Conservation (phyloP, 257 asterid species). For the Haberlea rhodopensis region DNA sequence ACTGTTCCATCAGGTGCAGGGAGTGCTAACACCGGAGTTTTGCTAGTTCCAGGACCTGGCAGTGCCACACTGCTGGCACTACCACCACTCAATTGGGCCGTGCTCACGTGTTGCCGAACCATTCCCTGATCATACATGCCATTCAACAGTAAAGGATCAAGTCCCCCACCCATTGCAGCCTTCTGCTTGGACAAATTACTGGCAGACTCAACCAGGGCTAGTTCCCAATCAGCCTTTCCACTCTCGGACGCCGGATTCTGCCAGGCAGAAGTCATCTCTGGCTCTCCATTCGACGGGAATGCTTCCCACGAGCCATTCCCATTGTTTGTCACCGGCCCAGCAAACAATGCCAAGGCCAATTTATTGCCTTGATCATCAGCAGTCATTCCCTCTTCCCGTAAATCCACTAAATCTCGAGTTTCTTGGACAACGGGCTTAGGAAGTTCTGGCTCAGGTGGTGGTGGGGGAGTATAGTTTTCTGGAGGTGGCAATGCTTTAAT, state of each 20-base stretch:
- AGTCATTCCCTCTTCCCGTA: conserved; percentile 21
- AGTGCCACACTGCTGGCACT: not conserved
- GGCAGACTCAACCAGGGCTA: conserved; percentile 75
- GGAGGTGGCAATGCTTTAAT: conserved; percentile 80
- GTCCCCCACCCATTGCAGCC: conserved; percentile 74
- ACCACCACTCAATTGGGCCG: conserved; percentile 28
- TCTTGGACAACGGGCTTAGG: conserved; percentile 46
- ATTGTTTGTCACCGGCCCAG: conserved; percentile 49
- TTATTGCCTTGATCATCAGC: conserved; percentile 84
- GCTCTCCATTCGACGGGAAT: conserved; percentile 41
- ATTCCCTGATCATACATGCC: conserved; percentile 87
- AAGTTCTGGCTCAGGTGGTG: conserved; percentile 58
- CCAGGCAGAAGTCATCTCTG: not conserved
- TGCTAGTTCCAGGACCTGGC: not conserved
- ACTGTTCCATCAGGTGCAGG: conserved; percentile 60
- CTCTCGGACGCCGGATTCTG: conserved; percentile 66
- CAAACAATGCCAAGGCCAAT: conserved; percentile 74
- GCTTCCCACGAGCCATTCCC: conserved; percentile 82
- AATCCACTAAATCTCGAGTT: conserved; percentile 57
- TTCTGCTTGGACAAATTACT: conserved; percentile 68
- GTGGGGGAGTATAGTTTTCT: conserved; percentile 23
- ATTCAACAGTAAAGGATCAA: conserved; percentile 27
- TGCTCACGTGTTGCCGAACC: conserved; percentile 63
- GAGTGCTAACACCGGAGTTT: not conserved
- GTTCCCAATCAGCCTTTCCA: conserved; percentile 86